Conservation (phyloP, 2,329 filamentous ascomycete genomes). For the Knoxdaviesia proteae region DNA sequence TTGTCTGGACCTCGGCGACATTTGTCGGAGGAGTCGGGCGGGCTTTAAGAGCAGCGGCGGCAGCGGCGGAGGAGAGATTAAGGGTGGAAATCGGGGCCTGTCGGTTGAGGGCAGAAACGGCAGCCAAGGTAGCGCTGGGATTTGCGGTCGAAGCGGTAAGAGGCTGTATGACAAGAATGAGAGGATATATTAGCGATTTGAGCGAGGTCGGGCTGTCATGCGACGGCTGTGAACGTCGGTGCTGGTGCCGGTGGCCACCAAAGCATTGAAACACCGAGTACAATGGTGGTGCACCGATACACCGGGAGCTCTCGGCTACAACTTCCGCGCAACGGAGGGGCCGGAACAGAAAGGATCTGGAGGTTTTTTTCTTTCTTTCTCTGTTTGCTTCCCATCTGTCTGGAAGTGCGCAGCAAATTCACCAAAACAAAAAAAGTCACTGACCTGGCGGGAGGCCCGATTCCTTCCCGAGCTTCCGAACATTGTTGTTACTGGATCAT, state of each 20-base stretch:
- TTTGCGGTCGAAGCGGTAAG: constrained; percentile 42
- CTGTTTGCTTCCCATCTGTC: no score
- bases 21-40: constrained; percentile 59
- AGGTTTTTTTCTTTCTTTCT: no score
- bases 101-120: constrained; percentile 59
- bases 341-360: no score
- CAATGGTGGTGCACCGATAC: no score
- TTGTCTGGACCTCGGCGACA: constrained; percentile 69
- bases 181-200: constrained; percentile 8
- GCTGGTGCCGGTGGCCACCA: constrained; percentile 4
- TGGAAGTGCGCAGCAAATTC: constrained; percentile 7
- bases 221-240: constrained; percentile 1
- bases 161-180: constrained; percentile 24
- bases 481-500: constrained; percentile 13
- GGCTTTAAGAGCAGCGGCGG: constrained; percentile 64
- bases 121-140: constrained; percentile 58
- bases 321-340: no score
- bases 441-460: constrained; percentile 26
- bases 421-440: constrained; percentile 9
- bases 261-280: not conserved
- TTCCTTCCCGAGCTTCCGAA: constrained; percentile 29
- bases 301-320: no score
- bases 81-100: constrained; percentile 24
- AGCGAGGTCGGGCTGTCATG: constrained; percentile 1
- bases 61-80: constrained; percentile 65